phyloP scores from a whole-genome alignment of 345 rosid species.

The Citrus sp. region DNA sequence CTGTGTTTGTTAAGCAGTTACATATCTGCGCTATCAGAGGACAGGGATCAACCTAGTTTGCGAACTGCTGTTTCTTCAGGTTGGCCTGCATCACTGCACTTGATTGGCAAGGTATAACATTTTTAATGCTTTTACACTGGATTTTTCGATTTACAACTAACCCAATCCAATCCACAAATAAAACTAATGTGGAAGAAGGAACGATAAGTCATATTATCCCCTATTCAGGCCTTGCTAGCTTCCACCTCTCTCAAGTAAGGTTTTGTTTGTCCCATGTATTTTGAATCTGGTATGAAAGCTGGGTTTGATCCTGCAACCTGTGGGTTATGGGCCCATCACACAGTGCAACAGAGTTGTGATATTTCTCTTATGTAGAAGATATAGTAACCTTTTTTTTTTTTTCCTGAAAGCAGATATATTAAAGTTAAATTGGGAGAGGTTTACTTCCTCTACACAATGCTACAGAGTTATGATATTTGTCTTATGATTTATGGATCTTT shows the following conservation, averaged over 20 bases:
- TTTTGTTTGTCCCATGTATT: neutral
- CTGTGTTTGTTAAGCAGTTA: constrained; percentile 47
- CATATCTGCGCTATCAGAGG: constrained; percentile 76
- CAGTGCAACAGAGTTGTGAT: neutral
- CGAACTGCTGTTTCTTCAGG: constrained; percentile 67
- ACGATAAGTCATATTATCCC: neutral
- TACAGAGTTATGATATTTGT: neutral
- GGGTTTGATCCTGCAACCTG: too few species aligned
- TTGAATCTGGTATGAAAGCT: too few species aligned
- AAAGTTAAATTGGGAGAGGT: neutral
- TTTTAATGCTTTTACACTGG: neutral
- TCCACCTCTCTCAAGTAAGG: neutral
- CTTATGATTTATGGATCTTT: constrained; percentile 1
- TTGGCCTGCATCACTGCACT: constrained; percentile 95
- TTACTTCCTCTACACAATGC: neutral
- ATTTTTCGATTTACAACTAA: neutral
- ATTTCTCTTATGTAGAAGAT: neutral
- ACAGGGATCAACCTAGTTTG: constrained; percentile 47
- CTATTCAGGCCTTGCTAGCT: neutral
- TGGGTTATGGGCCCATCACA: too few species aligned
- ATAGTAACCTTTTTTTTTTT: too few species aligned
- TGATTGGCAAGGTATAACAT: constrained; percentile 80
- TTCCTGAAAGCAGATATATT: too few species aligned
- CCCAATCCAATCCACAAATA: neutral
- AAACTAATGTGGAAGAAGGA: neutral